Evolutionary conservation across 257 asterid genomes (phyloP).

Genomic region (Fraxinus anomala): DNA sequence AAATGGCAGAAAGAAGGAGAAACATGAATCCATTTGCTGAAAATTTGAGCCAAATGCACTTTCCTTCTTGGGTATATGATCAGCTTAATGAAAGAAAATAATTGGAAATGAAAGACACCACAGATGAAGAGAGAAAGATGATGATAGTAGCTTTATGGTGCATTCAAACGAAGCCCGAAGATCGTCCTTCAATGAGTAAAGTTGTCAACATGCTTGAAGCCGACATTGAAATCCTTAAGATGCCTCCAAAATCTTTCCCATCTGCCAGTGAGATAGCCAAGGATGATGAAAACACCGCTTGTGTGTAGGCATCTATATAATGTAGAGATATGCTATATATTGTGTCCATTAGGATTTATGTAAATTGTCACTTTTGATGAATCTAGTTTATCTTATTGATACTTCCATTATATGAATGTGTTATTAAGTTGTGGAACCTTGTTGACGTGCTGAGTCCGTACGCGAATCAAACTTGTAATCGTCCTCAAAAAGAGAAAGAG

Average conservation of each 20-base stretch:
- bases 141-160: slow-evolving; percentile 55
- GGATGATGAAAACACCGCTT: neutral
- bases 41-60: slow-evolving; percentile 35
- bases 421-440: too few species aligned
- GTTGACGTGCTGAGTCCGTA: too few species aligned
- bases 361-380: neutral
- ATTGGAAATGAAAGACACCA: slow-evolving; percentile 32
- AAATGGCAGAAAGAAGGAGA: slow-evolving; percentile 46
- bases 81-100: slow-evolving; percentile 39
- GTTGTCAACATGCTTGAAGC: slow-evolving; percentile 58
- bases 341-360: neutral
- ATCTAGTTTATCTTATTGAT: too few species aligned
- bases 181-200: slow-evolving; percentile 51
- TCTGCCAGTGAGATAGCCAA: slow-evolving; percentile 27
- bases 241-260: slow-evolving; percentile 50
- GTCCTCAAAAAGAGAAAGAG: too few species aligned
- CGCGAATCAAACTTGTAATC: too few species aligned
- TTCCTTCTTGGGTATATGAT: slow-evolving; percentile 53
- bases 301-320: neutral
- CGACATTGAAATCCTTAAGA: slow-evolving; percentile 26
- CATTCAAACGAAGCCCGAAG: slow-evolving; percentile 48
- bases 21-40: slow-evolving; percentile 33
- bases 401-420: too few species aligned
- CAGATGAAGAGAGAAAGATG: slow-evolving; percentile 42
- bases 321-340: neutral